Evolutionary conservation across 1,284 basidiomycete species (phyloP), one percentile per base, ranked within the genome.

Genomic region (Rhodotorula sp.): DNA sequence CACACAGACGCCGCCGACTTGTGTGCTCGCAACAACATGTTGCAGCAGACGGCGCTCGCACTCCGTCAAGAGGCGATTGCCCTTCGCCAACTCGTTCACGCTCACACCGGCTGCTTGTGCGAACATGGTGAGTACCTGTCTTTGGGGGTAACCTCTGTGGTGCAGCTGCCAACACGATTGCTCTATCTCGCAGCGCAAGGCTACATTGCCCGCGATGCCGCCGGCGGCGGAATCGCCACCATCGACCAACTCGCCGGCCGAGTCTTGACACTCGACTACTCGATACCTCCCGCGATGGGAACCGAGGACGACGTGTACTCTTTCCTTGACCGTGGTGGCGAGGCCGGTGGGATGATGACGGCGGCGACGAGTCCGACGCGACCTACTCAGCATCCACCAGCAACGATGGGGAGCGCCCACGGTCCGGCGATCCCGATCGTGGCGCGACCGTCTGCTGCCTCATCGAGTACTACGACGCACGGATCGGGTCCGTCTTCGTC

Each of bases 191-290:
- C 66, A 67, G 69, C 69, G 45, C 66, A 63, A 54, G 74, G 74
- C 26, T 75, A 73, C 70, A 60, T 70, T 53, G 51, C 55, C 1
- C 66, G 74, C 20, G 74, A 75, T 45, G 30, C 49, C 3, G 54
- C 37, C 1, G 74, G 74, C 7, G 71, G 74, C 8, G 74, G 74
- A 3, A 71, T 75, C 60, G 60, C 62, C 3, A 65, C 66, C 24
- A 73, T 75, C 62, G 67, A 75, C 59, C 57, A 62, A 17, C 65
- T 75, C 53, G 69, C 71, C 22, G 74, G 74, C 8, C 61, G 63
- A 17, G 68, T 63, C 3, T 64, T 75, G 63, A 58, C 54, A 30
- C 58, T 70, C 49, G 69, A 73, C 62, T 73, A 73, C 64, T 59
- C 64, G 20, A 22, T 58, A n/a, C 58, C 67, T 0, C 72, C 72